These are phyloP conservation scores for Neocucurbitaria cava DNA, from an alignment of 2,329 filamentous ascomycete genomes.

Conservation along the genomic window DNA sequence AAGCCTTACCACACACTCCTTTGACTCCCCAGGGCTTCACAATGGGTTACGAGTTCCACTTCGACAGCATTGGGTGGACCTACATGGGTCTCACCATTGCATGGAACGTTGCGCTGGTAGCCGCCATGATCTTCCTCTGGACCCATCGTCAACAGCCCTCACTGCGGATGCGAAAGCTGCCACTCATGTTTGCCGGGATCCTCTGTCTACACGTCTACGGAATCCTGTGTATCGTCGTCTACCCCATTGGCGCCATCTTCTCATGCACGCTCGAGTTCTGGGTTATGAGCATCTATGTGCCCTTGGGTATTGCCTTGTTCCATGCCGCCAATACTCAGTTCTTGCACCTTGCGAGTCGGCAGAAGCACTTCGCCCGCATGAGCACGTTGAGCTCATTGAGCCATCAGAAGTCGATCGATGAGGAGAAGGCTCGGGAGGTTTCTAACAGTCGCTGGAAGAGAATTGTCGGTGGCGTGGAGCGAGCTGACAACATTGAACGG, in stretches of 20 bases:
- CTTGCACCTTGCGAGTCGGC: conserved; percentile 39
- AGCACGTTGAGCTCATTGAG: conserved; percentile 32
- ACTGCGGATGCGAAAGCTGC: conserved; percentile 40
- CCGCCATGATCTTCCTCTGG: conserved; percentile 29
- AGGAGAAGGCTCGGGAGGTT: conserved; percentile 31
- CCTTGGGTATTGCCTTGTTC: conserved; percentile 41
- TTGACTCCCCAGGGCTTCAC: conserved; percentile 4
- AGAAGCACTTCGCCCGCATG: conserved; percentile 39
- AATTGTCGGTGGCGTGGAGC: conserved; percentile 29
- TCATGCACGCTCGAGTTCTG: conserved; percentile 40
- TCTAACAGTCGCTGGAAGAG: conserved; percentile 34
- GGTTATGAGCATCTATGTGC: conserved; percentile 43
- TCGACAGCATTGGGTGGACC: conserved; percentile 24
- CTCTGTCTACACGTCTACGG: conserved; percentile 38
- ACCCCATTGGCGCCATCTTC: conserved; percentile 32
- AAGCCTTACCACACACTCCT: neutral
- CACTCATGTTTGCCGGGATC: conserved; percentile 34
- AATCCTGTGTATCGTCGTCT: conserved; percentile 28
- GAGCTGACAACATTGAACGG: conserved; percentile 35
- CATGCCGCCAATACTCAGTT: conserved; percentile 47
- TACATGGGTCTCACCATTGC: conserved; percentile 25
- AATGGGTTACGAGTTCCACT: conserved; percentile 20
- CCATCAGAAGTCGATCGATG: conserved; percentile 28
- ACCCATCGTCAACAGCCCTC: conserved; percentile 36
- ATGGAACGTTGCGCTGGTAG: conserved; percentile 24